A percentile compares a stretch with the other conserved stretches of the same genome.
Conservation (phyloP, 2,329 filamentous ascomycete genomes). For the Blumeria hordei region DNA sequence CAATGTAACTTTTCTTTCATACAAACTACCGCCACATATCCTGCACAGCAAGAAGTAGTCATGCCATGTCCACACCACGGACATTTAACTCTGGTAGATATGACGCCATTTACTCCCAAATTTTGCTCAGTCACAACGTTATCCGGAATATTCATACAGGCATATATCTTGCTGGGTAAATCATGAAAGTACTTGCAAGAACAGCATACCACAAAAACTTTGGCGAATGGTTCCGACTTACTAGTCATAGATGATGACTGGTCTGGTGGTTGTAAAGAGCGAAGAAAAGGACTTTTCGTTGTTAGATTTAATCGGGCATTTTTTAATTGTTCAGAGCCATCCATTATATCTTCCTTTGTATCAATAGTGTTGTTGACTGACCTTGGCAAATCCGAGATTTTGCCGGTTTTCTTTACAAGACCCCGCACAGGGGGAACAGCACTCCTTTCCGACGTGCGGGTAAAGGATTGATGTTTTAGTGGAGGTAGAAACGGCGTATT, state of each 20-base stretch:
- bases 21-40: conserved; percentile 41
- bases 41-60: conserved; percentile 43
- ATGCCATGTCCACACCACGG: conserved; percentile 52
- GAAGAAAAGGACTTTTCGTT: conserved; percentile 2
- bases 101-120: conserved; percentile 28
- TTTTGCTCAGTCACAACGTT: conserved; percentile 26
- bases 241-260: not conserved
- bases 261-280: conserved; percentile 1
- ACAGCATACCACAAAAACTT: conserved; percentile 42
- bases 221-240: conserved; percentile 20
- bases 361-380: too few relatives aligned
- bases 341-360: not conserved
- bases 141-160: conserved; percentile 36
- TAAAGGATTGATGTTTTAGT: too few relatives aligned
- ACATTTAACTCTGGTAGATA: conserved; percentile 39
- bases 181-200: conserved; percentile 39
- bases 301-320: conserved; percentile 7
- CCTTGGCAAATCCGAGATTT: too few relatives aligned
- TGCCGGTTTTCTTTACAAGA: too few relatives aligned
- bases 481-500: too few relatives aligned
- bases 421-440: too few relatives aligned
- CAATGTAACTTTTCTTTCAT: conserved; percentile 38
- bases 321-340: conserved; percentile 7
- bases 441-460: too few relatives aligned
- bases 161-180: conserved; percentile 38